These are phyloP conservation scores for Dryas drummondii DNA, from an alignment of 306 rosid genomes.

Conservation along the genomic window DNA sequence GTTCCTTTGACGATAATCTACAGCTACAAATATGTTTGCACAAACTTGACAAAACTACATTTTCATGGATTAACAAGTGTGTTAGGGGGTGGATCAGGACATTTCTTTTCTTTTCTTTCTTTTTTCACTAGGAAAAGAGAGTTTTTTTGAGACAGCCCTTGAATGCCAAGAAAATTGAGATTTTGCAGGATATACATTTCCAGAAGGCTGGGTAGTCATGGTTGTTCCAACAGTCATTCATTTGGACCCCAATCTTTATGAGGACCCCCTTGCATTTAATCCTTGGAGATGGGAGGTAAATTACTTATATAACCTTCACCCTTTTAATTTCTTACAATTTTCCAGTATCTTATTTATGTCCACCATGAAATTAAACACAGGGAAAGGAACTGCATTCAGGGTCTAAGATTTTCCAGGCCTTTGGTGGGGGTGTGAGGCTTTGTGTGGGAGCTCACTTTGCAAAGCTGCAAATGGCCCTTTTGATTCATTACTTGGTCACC, in stretches of 20 bases:
- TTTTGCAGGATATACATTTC: conserved; percentile 17
- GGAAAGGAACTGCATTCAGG: conserved; percentile 15
- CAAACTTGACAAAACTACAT: too few relatives aligned
- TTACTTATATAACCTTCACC: neutral
- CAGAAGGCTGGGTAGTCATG: conserved; percentile 11
- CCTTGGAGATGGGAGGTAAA: conserved; percentile 26
- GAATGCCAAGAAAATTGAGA: neutral
- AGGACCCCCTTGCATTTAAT: conserved; percentile 5
- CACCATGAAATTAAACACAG: neutral
- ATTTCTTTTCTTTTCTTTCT: neutral
- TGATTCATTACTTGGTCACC: conserved; percentile 11
- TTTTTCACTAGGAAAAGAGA: neutral
- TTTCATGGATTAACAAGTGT: neutral
- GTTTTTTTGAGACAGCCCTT: neutral
- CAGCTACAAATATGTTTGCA: too few relatives aligned
- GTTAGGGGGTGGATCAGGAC: neutral
- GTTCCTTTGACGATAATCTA: too few relatives aligned
- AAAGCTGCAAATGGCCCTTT: conserved; percentile 10
- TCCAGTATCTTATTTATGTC: neutral
- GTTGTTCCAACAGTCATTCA: neutral
- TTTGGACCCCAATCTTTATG: neutral
- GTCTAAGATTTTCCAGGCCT: conserved; percentile 18
- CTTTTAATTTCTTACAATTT: neutral
- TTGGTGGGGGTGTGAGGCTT: conserved; percentile 14
- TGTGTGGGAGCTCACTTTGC: conserved; percentile 22